Base-by-base conservation (phyloP, 2,329 filamentous ascomycete genomes). In the Berkeleyomyces rouxiae region DNA sequence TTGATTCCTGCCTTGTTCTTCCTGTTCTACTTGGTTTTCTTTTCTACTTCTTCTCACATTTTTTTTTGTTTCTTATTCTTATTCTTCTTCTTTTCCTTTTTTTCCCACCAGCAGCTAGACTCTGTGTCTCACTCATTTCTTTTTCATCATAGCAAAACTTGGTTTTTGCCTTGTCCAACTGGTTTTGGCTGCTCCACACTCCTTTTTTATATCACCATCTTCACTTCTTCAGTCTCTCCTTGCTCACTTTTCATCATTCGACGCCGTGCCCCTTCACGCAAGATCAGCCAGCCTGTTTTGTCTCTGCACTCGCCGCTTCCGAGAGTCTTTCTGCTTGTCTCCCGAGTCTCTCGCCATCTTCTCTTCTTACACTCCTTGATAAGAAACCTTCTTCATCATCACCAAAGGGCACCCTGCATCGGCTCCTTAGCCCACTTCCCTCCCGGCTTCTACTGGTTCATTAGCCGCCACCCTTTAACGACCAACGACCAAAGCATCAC, bases 11-110 rank as follows among this genome's bases (percentile, higher is more conserved):
- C 49, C 49, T 53, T 13, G 23, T 53, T 36, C n/a, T 13, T 53
- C 49, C 37, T 53, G 23, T 53, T 37, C 49, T 33, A 36, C 37
- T 36, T 53, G 49, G 49, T 23, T 37, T 53, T 53, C 49, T 53
- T n/a, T 53, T 53, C 49, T 37, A 51, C 49, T 53, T 53, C 31
- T 53, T 33, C 37, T 53, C 23, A 51, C 49, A 10, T 13, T 53
- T 53, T 68, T n/a, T n/a, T 23, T 23, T 23, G 23, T 23, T 23
- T 23, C 23, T 67, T 66, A 67, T 67, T 66, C 66, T 62, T 68
- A 63, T 68, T 68, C 68, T 68, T 67, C 67, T 68, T 75, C 77
- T 78, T 71, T 73, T 79, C 76, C 73, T 81, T 80, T 77, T 66
- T 47, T 63, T 65, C 58, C 49, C 31, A 47, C 43, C 36, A 47